A percentile compares a stretch with the other conserved stretches of the same genome.
Evolutionary conservation across 1,284 basidiomycete genomes (phyloP).

Genomic region (Laetiporus sulphureus): DNA sequence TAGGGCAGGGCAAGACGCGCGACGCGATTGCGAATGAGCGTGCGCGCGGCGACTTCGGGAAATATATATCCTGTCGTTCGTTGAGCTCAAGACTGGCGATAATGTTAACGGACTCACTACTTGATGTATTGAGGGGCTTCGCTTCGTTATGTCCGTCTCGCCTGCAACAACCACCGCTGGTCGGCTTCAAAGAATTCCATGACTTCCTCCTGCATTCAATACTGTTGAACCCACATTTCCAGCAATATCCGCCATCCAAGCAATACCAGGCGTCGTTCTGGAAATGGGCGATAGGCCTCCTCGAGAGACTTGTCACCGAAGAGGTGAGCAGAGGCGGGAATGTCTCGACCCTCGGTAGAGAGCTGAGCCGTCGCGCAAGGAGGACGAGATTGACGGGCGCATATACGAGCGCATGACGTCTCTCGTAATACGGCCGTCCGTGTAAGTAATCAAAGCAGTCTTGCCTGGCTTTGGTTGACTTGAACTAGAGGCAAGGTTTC

Average conservation of each 20-base stretch:
- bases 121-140: slow-evolving; percentile 44
- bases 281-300: slow-evolving; percentile 55
- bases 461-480: neutral
- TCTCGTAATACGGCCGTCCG: slow-evolving; percentile 32
- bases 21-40: slow-evolving; percentile 1
- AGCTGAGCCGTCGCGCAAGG: slow-evolving; percentile 30
- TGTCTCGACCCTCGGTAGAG: neutral
- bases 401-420: slow-evolving; percentile 56
- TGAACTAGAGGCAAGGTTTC: slow-evolving; percentile 7
- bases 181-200: slow-evolving; percentile 35
- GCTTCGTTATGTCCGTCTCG: slow-evolving; percentile 44
- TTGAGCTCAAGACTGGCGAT: too few species aligned
- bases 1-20: slow-evolving; percentile 19
- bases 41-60: too few species aligned
- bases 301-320: slow-evolving; percentile 38
- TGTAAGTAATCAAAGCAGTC: slow-evolving; percentile 23
- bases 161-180: slow-evolving; percentile 31
- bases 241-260: slow-evolving; percentile 49
- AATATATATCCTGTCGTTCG: too few species aligned
- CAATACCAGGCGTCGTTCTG: slow-evolving; percentile 61
- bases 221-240: slow-evolving; percentile 45
- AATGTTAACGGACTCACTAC: slow-evolving; percentile 18
- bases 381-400: slow-evolving; percentile 54
- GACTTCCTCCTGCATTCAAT: slow-evolving; percentile 46
- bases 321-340: slow-evolving; percentile 31